Conservation (phyloP, 2,329 filamentous ascomycete species). For the Magnaporthiopsis rhizophila region DNA sequence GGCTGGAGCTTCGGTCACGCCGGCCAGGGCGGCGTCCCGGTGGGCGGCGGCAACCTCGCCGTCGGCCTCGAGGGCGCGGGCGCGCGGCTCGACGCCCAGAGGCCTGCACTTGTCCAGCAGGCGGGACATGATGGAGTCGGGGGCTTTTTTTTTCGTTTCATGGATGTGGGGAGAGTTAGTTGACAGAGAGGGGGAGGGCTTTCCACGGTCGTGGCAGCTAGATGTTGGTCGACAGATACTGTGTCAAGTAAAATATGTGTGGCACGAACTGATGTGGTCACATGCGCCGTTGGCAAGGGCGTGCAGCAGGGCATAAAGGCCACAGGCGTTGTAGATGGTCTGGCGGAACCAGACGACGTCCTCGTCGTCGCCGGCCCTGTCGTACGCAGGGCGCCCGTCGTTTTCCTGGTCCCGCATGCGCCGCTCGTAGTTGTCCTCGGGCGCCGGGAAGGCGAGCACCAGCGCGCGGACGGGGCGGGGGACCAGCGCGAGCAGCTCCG, state of each 20-base stretch:
- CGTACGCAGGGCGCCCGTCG: not conserved
- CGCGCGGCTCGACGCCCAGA: slow-evolving; percentile 52
- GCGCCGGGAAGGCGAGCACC: slow-evolving; percentile 86
- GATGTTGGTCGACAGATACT: too few species aligned
- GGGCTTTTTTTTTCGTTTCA: slow-evolving; percentile 28
- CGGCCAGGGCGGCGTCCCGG: slow-evolving; percentile 57
- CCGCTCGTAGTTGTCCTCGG: slow-evolving; percentile 62
- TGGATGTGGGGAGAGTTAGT: slow-evolving; percentile 19
- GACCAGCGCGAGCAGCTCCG: slow-evolving; percentile 75
- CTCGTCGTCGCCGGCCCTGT: slow-evolving; percentile 34
- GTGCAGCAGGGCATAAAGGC: slow-evolving; percentile 70
- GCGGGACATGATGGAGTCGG: slow-evolving; percentile 33
- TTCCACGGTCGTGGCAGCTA: too few species aligned
- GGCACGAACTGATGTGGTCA: slow-evolving; percentile 7
- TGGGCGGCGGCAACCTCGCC: slow-evolving; percentile 65
- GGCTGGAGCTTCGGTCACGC: slow-evolving; percentile 57
- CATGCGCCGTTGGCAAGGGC: slow-evolving; percentile 60
- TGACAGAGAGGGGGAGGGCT: too few species aligned
- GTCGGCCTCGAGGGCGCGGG: slow-evolving; percentile 63
- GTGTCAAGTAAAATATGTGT: not conserved
- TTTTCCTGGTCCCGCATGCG: slow-evolving; percentile 65
- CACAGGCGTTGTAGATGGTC: slow-evolving; percentile 76
- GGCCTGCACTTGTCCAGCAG: slow-evolving; percentile 56
- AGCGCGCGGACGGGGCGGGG: slow-evolving; percentile 83
- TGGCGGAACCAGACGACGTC: slow-evolving; percentile 78